phyloP scores from a whole-genome alignment of 1,284 basidiomycete species.

The Pascua guehoae region DNA sequence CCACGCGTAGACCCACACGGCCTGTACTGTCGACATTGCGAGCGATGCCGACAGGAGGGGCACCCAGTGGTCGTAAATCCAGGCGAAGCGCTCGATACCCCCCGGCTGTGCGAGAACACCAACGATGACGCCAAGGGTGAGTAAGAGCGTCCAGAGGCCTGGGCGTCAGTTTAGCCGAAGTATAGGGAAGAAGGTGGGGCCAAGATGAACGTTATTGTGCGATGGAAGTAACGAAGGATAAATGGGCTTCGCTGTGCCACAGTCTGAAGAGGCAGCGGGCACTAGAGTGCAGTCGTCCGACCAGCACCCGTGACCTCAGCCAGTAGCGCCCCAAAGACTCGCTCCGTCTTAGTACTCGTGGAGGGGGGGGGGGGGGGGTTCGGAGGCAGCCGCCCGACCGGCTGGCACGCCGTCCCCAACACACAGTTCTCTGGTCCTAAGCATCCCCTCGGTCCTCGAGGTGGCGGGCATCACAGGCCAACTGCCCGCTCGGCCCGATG shows the following conservation, averaged over 20 bases:
- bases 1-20: slow-evolving; percentile 64
- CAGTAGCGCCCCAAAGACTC: too few relatives aligned
- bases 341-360: too few relatives aligned
- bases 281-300: too few relatives aligned
- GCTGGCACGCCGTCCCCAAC: too few relatives aligned
- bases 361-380: too few relatives aligned
- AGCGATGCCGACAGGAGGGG: slow-evolving; percentile 82
- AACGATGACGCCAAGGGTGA: slow-evolving; percentile 65
- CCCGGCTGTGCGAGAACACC: slow-evolving; percentile 64
- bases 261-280: not conserved
- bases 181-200: not conserved
- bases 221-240: too few relatives aligned
- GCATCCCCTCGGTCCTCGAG: not conserved
- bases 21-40: slow-evolving; percentile 73
- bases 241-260: not conserved
- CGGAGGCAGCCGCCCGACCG: too few relatives aligned
- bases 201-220: too few relatives aligned
- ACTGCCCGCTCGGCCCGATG: not conserved
- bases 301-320: too few relatives aligned
- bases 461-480: too few relatives aligned
- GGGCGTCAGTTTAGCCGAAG: not conserved
- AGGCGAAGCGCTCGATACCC: slow-evolving; percentile 77
- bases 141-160: slow-evolving; percentile 84
- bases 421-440: too few relatives aligned
- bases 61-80: slow-evolving; percentile 87